Percentiles rank a stretch among this genome's conserved stretches.
Evolutionary conservation across 352 stramenopile species (phyloP).

Genomic region (Thalassiosira exigua): DNA sequence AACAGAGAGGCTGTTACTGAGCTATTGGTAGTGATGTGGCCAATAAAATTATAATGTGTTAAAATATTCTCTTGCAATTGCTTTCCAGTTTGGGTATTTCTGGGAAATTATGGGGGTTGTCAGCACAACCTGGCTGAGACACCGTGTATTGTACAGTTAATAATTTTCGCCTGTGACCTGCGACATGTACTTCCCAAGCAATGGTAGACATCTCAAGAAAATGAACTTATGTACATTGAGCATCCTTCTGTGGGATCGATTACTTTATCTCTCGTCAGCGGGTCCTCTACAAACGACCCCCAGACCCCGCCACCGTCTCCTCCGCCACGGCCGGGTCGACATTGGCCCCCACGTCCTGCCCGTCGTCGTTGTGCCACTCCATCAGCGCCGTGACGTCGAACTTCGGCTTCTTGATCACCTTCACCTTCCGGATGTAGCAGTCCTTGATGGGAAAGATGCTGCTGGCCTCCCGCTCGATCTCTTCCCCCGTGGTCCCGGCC

Average conservation of each 20-base stretch:
- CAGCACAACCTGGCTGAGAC: too few species aligned
- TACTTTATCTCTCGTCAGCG: constrained; percentile 1
- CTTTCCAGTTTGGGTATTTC: too few species aligned
- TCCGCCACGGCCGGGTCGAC: constrained; percentile 71
- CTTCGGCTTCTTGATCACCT: constrained; percentile 99
- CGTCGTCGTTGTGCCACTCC: constrained; percentile 97
- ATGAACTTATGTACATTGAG: background rate
- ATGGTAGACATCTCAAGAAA: background rate
- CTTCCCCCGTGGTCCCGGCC: constrained; percentile 96
- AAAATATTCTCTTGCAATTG: too few species aligned
- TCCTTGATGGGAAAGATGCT: constrained; percentile 99
- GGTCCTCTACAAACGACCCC: constrained; percentile 78
- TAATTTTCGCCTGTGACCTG: too few species aligned
- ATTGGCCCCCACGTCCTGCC: constrained; percentile 72
- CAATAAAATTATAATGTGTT: too few species aligned
- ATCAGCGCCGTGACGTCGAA: constrained; percentile 99
- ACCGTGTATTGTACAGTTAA: too few species aligned
- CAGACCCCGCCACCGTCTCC: constrained; percentile 76
- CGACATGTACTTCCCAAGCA: too few species aligned
- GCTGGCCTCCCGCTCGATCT: constrained; percentile 97
- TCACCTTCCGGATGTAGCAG: constrained; percentile 99
- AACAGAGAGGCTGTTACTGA: too few species aligned
- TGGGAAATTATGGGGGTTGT: too few species aligned
- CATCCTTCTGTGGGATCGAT: background rate
- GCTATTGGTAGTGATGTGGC: too few species aligned